phyloP scores from a whole-genome alignment of 1,139 yeast species.

The Hansenula anomala region DNA sequence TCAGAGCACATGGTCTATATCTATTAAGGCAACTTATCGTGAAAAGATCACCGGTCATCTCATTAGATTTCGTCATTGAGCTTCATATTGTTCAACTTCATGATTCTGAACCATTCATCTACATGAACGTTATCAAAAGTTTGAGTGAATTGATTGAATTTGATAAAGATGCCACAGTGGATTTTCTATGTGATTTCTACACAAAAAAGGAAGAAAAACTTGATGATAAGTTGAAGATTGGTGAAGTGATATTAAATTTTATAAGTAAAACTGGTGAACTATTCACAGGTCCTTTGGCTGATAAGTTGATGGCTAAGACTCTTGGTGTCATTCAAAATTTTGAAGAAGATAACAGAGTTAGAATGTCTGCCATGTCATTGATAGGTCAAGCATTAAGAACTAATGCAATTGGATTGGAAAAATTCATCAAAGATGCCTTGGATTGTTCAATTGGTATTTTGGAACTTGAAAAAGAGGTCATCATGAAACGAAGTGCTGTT shows the following conservation, averaged over 20 bases:
- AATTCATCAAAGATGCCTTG: conserved; percentile 47
- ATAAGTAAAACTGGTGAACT: conserved; percentile 46
- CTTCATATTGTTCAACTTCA: conserved; percentile 62
- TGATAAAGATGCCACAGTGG: conserved; percentile 36
- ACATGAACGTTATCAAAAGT: conserved; percentile 78
- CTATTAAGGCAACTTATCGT: conserved; percentile 56
- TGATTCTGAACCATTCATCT: conserved; percentile 84
- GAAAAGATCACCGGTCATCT: conserved; percentile 43
- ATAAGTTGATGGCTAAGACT: conserved; percentile 29
- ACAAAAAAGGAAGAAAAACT: conserved; percentile 24
- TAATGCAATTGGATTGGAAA: conserved; percentile 50
- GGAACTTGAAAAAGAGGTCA: conserved; percentile 43
- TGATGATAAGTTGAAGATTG: conserved; percentile 69
- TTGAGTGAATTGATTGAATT: conserved; percentile 52
- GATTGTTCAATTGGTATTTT: conserved; percentile 78
- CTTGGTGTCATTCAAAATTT: conserved; percentile 24
- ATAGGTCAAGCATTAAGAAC: conserved; percentile 63
- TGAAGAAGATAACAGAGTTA: conserved; percentile 48
- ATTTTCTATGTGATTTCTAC: conserved; percentile 40
- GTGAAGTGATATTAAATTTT: conserved; percentile 70
- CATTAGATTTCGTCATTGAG: conserved; percentile 50
- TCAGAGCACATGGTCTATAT: conserved; percentile 81
- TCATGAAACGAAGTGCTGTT: conserved; percentile 70
- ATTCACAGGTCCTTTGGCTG: conserved; percentile 37
- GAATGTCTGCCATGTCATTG: conserved; percentile 86